Evolutionary conservation across 257 asterid genomes (phyloP).

Genomic region (Rauvolfia tetraphylla): DNA sequence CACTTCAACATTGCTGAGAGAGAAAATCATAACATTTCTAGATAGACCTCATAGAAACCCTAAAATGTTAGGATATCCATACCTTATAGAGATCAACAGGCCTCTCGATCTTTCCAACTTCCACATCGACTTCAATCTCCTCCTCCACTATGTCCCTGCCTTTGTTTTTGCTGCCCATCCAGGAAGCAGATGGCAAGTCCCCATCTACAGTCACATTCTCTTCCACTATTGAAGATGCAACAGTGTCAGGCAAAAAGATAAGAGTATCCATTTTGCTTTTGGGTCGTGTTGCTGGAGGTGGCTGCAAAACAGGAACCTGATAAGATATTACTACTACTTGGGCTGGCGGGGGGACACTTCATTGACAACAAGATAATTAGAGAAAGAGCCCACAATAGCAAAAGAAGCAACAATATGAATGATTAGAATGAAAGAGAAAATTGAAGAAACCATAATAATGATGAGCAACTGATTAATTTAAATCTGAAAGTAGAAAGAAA

Average conservation of each 20-base stretch:
- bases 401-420: neutral
- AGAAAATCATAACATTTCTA: neutral
- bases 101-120: conserved; percentile 72
- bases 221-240: conserved; percentile 38
- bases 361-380: too few relatives aligned
- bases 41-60: neutral
- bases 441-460: conserved; percentile 1
- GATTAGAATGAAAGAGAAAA: conserved; percentile 8
- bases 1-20: neutral
- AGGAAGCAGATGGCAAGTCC: conserved; percentile 30
- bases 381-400: neutral
- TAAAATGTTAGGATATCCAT: conserved; percentile 17
- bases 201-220: conserved; percentile 24
- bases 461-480: neutral
- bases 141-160: conserved; percentile 32
- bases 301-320: conserved; percentile 45
- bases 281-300: conserved; percentile 76
- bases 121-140: conserved; percentile 49
- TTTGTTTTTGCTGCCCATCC: conserved; percentile 25
- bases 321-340: neutral
- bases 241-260: conserved; percentile 62
- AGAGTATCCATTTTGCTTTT: conserved; percentile 94
- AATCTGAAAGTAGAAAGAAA: neutral
- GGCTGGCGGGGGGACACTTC: too few relatives aligned
- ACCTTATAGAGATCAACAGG: conserved; percentile 97